Evolutionary conservation across 1,284 basidiomycete species (phyloP).

Genomic region (Microstroma glucosiphilum): DNA sequence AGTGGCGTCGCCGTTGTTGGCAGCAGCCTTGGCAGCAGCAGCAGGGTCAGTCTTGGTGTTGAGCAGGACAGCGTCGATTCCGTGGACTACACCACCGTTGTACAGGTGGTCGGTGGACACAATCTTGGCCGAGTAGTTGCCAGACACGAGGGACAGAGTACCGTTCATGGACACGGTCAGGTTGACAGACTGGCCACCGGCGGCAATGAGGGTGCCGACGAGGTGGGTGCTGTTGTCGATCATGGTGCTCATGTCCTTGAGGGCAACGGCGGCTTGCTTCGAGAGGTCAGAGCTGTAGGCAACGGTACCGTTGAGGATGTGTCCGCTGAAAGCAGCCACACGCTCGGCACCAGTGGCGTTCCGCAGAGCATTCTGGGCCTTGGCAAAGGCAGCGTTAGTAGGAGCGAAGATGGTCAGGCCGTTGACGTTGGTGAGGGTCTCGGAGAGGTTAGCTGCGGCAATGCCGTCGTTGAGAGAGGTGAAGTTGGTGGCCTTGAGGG

Average conservation of each 20-base stretch:
- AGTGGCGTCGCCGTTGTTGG: neutral
- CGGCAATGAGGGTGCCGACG: constrained; percentile 2
- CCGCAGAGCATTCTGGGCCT: constrained; percentile 55
- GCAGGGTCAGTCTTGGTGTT: constrained; percentile 55
- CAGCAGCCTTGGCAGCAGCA: constrained; percentile 58
- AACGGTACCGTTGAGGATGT: constrained; percentile 64
- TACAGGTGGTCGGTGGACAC: constrained; percentile 62
- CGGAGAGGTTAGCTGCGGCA: neutral
- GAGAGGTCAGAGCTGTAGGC: constrained; percentile 55
- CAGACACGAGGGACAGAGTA: constrained; percentile 57
- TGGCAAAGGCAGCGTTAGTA: constrained; percentile 21
- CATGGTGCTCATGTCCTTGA: neutral
- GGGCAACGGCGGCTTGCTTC: neutral
- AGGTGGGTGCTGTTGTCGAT: neutral
- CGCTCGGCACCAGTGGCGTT: constrained; percentile 57
- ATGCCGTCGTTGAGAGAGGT: neutral
- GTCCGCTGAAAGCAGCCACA: constrained; percentile 10
- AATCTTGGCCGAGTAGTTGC: constrained; percentile 59
- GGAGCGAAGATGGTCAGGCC: constrained; percentile 69
- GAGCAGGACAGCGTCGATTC: constrained; percentile 60
- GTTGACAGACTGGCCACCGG: constrained; percentile 56
- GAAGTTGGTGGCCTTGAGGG: neutral
- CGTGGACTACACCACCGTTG: constrained; percentile 66
- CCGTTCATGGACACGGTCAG: constrained; percentile 61
- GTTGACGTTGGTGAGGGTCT: constrained; percentile 3